These are phyloP conservation scores for Myriangium duriaei DNA, from an alignment of 2,329 filamentous ascomycete species.

Conservation along the genomic window DNA sequence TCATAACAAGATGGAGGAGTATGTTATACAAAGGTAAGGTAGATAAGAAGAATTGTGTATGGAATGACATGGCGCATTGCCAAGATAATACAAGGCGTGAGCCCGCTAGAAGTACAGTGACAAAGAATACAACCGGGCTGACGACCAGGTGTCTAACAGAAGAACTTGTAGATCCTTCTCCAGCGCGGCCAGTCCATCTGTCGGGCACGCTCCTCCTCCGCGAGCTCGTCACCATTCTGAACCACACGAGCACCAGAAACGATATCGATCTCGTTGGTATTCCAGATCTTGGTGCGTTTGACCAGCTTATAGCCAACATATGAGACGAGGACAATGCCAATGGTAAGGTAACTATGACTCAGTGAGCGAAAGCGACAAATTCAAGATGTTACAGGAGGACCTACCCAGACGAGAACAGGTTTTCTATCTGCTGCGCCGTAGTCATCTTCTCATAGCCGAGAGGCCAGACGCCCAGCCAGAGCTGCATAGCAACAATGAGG, in stretches of 20 bases:
- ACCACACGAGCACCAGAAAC: neutral
- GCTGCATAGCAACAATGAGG: neutral
- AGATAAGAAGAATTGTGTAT: no score
- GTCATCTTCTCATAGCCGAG: neutral
- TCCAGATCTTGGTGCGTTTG: neutral
- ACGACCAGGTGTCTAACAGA: no score
- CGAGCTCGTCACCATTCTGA: neutral
- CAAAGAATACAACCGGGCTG: no score
- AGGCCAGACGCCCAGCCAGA: neutral
- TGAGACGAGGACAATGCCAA: neutral
- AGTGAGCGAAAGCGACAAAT: neutral
- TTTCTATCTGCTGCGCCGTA: neutral
- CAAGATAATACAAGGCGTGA: no score
- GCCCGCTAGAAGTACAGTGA: no score
- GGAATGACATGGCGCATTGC: no score
- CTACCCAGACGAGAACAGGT: neutral
- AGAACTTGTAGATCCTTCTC: neutral
- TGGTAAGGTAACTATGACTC: conserved; percentile 35
- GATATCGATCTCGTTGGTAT: neutral
- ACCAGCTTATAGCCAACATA: neutral
- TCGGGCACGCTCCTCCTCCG: neutral
- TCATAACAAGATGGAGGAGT: no score
- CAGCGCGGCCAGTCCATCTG: neutral
- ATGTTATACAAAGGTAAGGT: no score
- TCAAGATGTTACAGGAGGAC: neutral